Percentiles rank a stretch among this genome's conserved stretches.
Conservation (phyloP, 371 early-diverging fungal species). For the Neoconidiobolus thromboides region DNA sequence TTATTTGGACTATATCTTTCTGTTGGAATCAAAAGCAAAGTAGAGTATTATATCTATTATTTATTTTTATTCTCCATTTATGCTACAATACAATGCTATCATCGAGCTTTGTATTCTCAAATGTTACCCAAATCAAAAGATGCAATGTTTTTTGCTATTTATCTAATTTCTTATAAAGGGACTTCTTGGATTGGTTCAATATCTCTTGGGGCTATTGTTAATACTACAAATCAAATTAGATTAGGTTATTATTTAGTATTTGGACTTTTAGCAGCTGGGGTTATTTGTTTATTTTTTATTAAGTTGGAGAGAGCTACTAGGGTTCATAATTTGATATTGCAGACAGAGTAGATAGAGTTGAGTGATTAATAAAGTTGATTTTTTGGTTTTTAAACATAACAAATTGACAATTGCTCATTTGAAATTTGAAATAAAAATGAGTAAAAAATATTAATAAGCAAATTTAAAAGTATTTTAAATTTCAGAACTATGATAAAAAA, state of each 20-base stretch:
- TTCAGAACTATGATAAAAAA: too few species aligned
- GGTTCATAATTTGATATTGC: too few species aligned
- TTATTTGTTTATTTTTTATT: neutral
- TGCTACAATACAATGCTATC: neutral
- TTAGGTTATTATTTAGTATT: neutral
- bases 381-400: too few species aligned
- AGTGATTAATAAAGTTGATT: too few species aligned
- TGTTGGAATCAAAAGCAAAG: neutral
- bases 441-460: too few species aligned
- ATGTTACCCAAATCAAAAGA: constrained; percentile 27
- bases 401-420: too few species aligned
- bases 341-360: too few species aligned
- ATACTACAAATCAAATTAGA: neutral
- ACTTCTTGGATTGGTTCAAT: constrained; percentile 41
- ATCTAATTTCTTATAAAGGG: constrained; percentile 37
- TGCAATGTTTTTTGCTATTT: constrained; percentile 29
- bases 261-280: neutral
- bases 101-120: constrained; percentile 22
- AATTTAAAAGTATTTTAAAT: too few species aligned
- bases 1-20: constrained; percentile 8
- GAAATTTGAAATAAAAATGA: too few species aligned
- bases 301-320: neutral
- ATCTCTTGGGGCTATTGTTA: constrained; percentile 25
- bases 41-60: neutral
- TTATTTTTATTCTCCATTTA: neutral